Percentiles rank a stretch among this genome's conserved stretches.
Conservation (phyloP, 202 grass and related monocot species). For the Musa balbisiana region DNA sequence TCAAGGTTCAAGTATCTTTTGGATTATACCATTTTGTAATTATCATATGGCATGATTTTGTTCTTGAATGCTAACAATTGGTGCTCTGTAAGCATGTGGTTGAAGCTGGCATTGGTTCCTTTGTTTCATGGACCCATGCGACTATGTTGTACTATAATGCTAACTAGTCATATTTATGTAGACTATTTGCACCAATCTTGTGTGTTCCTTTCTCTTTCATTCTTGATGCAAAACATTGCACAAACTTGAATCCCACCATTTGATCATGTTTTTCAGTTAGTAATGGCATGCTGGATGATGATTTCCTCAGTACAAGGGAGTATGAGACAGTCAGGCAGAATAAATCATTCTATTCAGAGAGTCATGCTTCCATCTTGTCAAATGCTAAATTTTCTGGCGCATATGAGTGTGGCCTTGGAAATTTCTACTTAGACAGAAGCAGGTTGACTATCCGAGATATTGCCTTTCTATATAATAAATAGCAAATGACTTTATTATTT, state of each 20-base stretch:
- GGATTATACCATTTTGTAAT: too few relatives aligned
- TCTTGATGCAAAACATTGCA: background rate
- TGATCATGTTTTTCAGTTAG: slow-evolving; percentile 28
- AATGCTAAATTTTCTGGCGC: slow-evolving; percentile 28
- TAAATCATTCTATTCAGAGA: slow-evolving; percentile 28
- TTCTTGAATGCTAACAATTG: too few relatives aligned
- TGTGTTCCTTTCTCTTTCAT: background rate
- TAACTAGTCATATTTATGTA: background rate
- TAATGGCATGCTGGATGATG: slow-evolving; percentile 19
- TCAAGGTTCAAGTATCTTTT: too few relatives aligned
- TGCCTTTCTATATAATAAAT: slow-evolving; percentile 17
- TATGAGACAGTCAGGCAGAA: slow-evolving; percentile 34
- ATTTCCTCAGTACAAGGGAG: slow-evolving; percentile 26
- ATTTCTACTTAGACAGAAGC: slow-evolving; percentile 28
- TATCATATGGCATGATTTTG: too few relatives aligned
- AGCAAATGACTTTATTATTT: background rate
- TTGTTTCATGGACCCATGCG: too few relatives aligned
- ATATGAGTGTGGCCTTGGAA: slow-evolving; percentile 31
- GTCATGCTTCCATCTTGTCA: slow-evolving; percentile 25
- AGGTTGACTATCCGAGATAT: slow-evolving; percentile 34
- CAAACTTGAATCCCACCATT: background rate
- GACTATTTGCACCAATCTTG: background rate
- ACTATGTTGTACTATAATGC: too few relatives aligned
- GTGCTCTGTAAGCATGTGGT: too few relatives aligned
- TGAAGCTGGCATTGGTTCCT: too few relatives aligned